Base-by-base conservation (phyloP, 176 grass and related monocot species). In the Guadua angustifolia region DNA sequence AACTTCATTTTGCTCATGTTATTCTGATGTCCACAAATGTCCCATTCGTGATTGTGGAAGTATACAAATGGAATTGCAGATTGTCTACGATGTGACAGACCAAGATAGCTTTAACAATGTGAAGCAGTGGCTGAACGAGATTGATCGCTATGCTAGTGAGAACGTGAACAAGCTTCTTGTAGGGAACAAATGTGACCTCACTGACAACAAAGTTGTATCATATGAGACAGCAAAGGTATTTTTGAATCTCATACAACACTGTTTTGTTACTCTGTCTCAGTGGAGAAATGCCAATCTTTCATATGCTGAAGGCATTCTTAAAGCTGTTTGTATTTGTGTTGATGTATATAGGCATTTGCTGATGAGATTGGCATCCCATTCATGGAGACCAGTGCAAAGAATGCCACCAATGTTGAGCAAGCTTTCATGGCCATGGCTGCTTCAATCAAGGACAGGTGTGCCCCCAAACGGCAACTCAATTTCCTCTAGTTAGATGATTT, bases 51-150 rank as follows among this genome's bases (percentile, higher is more conserved):
- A 63, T 63, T 68, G 17, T 61, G 47, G 5, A 24, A 57, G 36
- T 77, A 39, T 55, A 51, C 45, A 79, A 66, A 79, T 66, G 61
- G 61, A 13, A 36, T 22, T 86, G 55, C 73, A 94, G 94, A 87
- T 97, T 85, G 94, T 97, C 49, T 97, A 97, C 91, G 94, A 97
- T 47, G 94, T 94, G 83, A 97, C 94, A 59, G 94, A 97, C 71
- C 90, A 94, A 62, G 94, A 97, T 36, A 36, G 35, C 35, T 36
- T 36, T 2, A 36, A 36, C 35, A 36, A 36, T 78, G 94, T 97
- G 58, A 97, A 97, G 73, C 89, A 92, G 57, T 97, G 94, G 94
- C 81, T 97, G 60, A 97, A 92, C 22, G 94, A 97, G 58, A 97
- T 97, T 53, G 94, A 97, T 52, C 86, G 94, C 12, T 97, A 97